Evolutionary conservation across 2,329 filamentous ascomycete genomes (phyloP).

Genomic region (Thermothelomyces thermophilus): DNA sequence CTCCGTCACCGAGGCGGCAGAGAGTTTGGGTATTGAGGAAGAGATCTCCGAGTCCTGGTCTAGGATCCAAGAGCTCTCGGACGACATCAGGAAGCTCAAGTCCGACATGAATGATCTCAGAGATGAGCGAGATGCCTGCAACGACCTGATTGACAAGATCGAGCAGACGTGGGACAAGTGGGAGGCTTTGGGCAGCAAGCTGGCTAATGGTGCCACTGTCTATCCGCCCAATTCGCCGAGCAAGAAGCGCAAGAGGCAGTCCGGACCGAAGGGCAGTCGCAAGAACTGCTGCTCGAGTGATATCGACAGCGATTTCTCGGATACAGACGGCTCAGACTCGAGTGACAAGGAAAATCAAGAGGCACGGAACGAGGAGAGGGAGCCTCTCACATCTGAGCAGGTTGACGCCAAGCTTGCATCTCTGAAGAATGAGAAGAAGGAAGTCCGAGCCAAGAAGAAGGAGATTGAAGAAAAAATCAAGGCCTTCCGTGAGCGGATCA

Average conservation of each 20-base stretch:
- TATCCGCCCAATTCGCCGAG: conserved; percentile 15
- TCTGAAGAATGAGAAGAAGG: conserved; percentile 24
- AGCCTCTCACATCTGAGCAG: conserved; percentile 17
- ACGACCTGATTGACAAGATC: conserved; percentile 20
- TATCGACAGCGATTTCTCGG: conserved; percentile 16
- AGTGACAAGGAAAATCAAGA: conserved; percentile 23
- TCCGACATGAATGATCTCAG: conserved; percentile 25
- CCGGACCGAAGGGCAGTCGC: conserved; percentile 14
- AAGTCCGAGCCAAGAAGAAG: conserved; percentile 18
- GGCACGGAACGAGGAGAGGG: not conserved
- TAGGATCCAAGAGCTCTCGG: conserved; percentile 4
- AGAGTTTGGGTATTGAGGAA: conserved; percentile 20
- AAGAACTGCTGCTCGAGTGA: conserved; percentile 16
- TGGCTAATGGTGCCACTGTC: conserved; percentile 20
- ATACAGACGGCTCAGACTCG: conserved; percentile 10
- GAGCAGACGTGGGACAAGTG: conserved; percentile 22
- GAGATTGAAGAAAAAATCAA: conserved; percentile 12
- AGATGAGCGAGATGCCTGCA: conserved; percentile 28
- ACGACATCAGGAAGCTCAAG: not conserved
- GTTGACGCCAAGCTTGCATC: conserved; percentile 29
- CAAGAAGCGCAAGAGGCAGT: conserved; percentile 24
- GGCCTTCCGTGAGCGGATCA: conserved; percentile 18
- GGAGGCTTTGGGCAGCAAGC: conserved; percentile 19
- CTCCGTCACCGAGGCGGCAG: conserved; percentile 23
- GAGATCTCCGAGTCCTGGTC: conserved; percentile 16